Evolutionary conservation across 176 grass and related monocot genomes (phyloP), one percentile per base, ranked within the genome.

Genomic region (Poa pratensis): DNA sequence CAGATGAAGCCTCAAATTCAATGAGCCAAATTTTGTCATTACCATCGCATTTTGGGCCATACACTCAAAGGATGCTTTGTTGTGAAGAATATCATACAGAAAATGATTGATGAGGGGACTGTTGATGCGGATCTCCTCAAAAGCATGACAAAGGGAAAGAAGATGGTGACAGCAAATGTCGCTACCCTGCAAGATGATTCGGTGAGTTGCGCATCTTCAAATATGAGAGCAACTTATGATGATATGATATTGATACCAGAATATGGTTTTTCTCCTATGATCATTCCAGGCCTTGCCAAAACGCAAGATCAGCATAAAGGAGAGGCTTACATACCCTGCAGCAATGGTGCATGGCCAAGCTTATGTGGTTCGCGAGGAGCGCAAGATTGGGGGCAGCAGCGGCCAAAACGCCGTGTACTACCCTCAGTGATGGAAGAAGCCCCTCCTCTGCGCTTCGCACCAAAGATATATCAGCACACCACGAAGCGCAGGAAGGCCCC

Each of bases 41-140:
- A 52, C 15, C 50, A 52, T 52, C 16, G 50, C 50, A 52, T 52
- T 16, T 52, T 52, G 5, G 45, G 61, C 0, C 62, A 80, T 37
- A 82, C 49, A 1, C 80, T 82, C 0, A 78, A 78, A 11, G 55
- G 60, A 10, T 57, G 28, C 34, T 80, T 65, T 19, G 77, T 80
- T 2, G 77, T 50, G 1, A 80, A 52, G 50, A 52, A 52, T 52
- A 52, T 52, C 50, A 52, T 52, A 15, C 50, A 52, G 4, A 52
- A 52, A 18, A 52, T 52, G 50, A 52, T 52, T 18, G 50, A 52
- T 16, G 50, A 52, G 16, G 50, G 50, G 0, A 27, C 19, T 2
- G 10, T 82, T 18, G 64, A 82, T 43, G 66, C n/a, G 0, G 16
- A 58, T 22, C 66, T 82, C 11, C 51, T 82, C 5, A 72, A 59